Base-by-base conservation (phyloP, 1,139 yeast species). In the Saccharomycopsis hybrid region DNA sequence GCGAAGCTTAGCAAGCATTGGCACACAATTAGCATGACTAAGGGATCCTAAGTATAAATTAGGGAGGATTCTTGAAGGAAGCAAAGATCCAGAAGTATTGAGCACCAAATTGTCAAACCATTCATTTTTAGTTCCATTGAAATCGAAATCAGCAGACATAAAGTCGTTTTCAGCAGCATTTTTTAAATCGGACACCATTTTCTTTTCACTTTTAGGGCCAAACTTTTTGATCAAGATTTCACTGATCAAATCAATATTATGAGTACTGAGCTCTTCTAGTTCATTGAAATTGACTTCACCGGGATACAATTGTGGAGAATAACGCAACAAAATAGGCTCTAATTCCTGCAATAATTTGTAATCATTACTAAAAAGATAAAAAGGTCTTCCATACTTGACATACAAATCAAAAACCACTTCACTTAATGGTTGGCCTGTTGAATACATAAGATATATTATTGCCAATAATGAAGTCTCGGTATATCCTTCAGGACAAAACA, bases 401-500 rank as follows among this genome's bases (percentile, higher is more conserved):
- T 89, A 96, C 49, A 88, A 65, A 54, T 75, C 74, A 24, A 85
- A 61, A 52, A 78, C 62, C 2, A 75, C 77, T 50, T 78, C 74
- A 24, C 43, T 8, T 7, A 49, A 35, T 1, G 80, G 67, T 27
- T 76, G 63, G 48, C 84, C 78, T 42, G 79, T 71, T 2, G 84
- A 66, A 64, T 84, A 90, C 55, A 90, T 83, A 51, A 85, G 59
- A 61, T 78, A 89, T 55, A 89, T 78, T 43, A 88, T 68, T 0
- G 81, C 77, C 45, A 90, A 67, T 31, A 90, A 71, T 3, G 96
- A 82, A 54, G 90, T 85, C 62, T 90, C 97, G 0, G 97, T 88
- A 65, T 89, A 90, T 0, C 97, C 97, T 67, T 90, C 97, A 3
- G 86, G 78, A 62, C 96, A 89, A 62, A 82, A 84, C 13, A 89